These are phyloP conservation scores for Mycena latifolia DNA, from an alignment of 768 basidiomycete species.

Conservation along the genomic window DNA sequence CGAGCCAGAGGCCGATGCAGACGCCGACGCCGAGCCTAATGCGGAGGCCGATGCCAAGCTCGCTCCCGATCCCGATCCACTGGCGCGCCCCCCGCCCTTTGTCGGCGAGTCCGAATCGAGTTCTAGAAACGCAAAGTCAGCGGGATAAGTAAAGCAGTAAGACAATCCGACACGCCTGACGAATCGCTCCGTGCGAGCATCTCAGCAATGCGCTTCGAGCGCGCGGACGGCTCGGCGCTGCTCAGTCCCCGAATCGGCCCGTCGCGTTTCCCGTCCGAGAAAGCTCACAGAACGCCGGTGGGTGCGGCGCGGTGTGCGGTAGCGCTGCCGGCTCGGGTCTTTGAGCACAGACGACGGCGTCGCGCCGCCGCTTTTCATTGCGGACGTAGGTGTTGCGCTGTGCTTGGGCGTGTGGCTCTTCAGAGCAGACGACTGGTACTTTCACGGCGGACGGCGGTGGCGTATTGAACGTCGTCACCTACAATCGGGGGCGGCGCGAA, in stretches of 20 bases:
- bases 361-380: conserved; percentile 54
- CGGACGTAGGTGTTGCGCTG: conserved; percentile 46
- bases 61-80: conserved; percentile 23
- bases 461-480: conserved; percentile 27
- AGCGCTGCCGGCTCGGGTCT: conserved; percentile 57
- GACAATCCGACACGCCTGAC: conserved; percentile 20
- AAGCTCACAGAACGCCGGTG: conserved; percentile 93
- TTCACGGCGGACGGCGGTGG: conserved; percentile 30
- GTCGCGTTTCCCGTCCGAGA: conserved; percentile 92
- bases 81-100: conserved; percentile 18
- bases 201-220: conserved; percentile 85
- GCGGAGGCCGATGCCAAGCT: not conserved
- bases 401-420: conserved; percentile 15
- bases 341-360: conserved; percentile 75
- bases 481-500: conserved; percentile 36
- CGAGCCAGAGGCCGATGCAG: conserved; percentile 26
- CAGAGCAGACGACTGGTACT: conserved; percentile 11
- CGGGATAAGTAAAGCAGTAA: conserved; percentile 2
- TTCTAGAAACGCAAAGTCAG: conserved; percentile 25
- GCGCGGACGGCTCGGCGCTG: conserved; percentile 64
- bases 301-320: conserved; percentile 67
- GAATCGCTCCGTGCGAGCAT: conserved; percentile 82
- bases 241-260: conserved; percentile 85
- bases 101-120: conserved; percentile 33
- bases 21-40: conserved; percentile 39